Evolutionary conservation across 306 rosid genomes (phyloP), one percentile per base, ranked within the genome.

Genomic region (Acacia confusa): DNA sequence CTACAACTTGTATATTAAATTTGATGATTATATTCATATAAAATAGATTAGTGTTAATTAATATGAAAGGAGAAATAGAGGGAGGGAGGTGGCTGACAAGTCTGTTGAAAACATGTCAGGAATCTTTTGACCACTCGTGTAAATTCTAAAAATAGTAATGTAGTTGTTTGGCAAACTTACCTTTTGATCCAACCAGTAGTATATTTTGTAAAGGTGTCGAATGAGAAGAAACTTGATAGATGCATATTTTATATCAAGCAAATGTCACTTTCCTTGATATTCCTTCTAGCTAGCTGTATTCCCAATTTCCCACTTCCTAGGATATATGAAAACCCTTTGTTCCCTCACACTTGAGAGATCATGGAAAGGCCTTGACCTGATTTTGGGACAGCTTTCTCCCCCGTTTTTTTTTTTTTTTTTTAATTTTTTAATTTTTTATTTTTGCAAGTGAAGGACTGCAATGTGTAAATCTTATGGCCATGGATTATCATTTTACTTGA

Each of bases 61-160:
- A 75, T 82, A 63, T 77, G 74, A 80, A 82, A 74, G 76, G 79
- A 53, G 79, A 50, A 44, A 60, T 9, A 24, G 17, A 10, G 64
- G 64, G 30, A 9, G 64, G 64, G 14, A 9, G 30, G 64, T 57
- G 67, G 27, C 70, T 67, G 80, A 82, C 85, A 86, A 85, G 85
- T 78, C 81, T 75, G 77, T 85, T 78, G 80, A 82, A 89, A 84
- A 81, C 87, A 85, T 78, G 80, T 79, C 81, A 77, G 50, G 85
- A 87, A 84, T 77, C 88, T 85, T 87, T 88, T 78, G 87, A 82
- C 84, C 88, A 41, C 83, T 85, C 84, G 85, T 90, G 89, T 83
- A 78, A 84, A 75, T 75, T 68, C 60, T 77, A 74, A 75, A 28
- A 67, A 22, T 57, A n/a, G 15, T 22, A 57, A 57, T 9, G 83